Evolutionary conservation across 2,329 filamentous ascomycete species (phyloP), one percentile per base, ranked within the genome.

Genomic region (Aspergillus aculeatus): DNA sequence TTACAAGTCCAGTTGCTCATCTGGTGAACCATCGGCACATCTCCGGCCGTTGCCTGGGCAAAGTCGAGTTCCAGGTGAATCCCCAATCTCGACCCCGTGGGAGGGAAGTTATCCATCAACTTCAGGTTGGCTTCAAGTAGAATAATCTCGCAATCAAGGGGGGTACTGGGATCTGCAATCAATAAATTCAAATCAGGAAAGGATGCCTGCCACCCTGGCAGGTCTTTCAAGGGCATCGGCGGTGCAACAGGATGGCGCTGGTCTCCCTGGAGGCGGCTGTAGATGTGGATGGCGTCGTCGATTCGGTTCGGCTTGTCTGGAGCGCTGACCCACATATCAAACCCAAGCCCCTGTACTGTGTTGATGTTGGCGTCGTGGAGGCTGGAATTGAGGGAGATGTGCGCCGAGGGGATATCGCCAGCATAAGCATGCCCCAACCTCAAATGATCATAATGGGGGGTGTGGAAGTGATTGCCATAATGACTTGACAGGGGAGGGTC

Each of bases 301-400:
- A 72, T 70, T 24, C 70, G 69, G 50, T 73, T 70, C 5, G 68
- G 71, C 57, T 75, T 72, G 47, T 74, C 67, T 51, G 72, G 73
- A 5, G 70, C 68, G 62, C 73, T 77, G 7, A 80, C 77, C 76
- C 77, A 80, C 78, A 81, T 81, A 50, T 77, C 74, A 61, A 81
- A 80, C 50, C 70, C 73, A 53, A 80, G 70, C 19, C 71, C 72
- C 60, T 75, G 67, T 31, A 78, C 66, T 48, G 62, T 66, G 50
- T 71, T 69, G 24, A 65, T 57, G 31, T 65, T 66, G 10, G 65
- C 58, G n/a, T 74, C 71, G 24, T 71, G 71, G 57, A 72, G 65
- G 51, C 68, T 75, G 5, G 72, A 71, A 10, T 69, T 74, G 31
- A 76, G 61, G 9, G 69, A 71, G 56, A 71, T 71, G 56, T 70